A percentile compares a stretch with the other conserved stretches of the same genome.
Conservation (phyloP, 495 filamentous ascomycete species). For the Xylaria curta region DNA sequence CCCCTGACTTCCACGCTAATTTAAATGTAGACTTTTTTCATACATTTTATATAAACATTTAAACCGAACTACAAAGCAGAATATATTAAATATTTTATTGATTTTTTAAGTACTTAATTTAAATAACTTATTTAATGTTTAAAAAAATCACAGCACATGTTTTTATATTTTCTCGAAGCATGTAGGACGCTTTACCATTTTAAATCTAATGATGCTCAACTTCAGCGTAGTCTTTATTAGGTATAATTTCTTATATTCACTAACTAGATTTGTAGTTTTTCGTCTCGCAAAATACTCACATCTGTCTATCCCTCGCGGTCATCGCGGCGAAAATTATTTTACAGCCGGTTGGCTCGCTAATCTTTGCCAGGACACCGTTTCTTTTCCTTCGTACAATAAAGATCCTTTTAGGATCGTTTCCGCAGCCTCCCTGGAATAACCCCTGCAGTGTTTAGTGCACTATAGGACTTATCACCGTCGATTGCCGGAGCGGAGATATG, state of each 20-base stretch:
- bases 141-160: no score
- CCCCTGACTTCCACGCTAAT: no score
- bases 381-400: background rate
- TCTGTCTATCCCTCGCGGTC: background rate
- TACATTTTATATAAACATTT: no score
- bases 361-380: background rate
- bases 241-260: background rate
- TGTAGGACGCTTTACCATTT: background rate
- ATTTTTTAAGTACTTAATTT: background rate
- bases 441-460: no score
- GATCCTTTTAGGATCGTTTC: background rate
- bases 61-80: no score
- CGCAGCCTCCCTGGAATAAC: background rate
- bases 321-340: background rate
- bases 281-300: background rate
- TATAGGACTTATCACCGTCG: background rate
- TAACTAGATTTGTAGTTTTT: background rate
- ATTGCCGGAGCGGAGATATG: background rate
- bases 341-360: background rate
- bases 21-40: no score
- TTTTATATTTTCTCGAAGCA: no score
- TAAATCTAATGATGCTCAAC: background rate
- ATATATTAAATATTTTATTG: background rate
- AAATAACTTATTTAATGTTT: background rate
- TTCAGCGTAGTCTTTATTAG: background rate